Base-by-base conservation (phyloP, 208 protist species). In the Wallacemonas rigidus region DNA sequence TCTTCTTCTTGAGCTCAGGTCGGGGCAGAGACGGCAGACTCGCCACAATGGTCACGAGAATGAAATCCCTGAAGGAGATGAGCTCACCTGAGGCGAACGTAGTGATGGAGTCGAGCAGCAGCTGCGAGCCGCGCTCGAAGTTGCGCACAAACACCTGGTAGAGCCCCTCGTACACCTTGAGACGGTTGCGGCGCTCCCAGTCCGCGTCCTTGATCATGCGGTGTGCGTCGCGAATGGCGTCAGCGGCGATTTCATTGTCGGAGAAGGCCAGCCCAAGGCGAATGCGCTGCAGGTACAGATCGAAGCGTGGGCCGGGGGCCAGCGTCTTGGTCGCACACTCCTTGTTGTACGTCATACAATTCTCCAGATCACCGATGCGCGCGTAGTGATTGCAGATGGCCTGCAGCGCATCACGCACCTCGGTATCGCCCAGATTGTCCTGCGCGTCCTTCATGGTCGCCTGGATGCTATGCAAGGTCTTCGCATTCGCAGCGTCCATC, bases 151-250 rank as follows among this genome's bases (percentile, higher is more conserved):
- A 94, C 50, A 99, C 86, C 61, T 95, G 74, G 84, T 98, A 99
- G 48, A 98, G 76, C 14, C 95, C 98, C 81, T 99, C 97, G 80
- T 99, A 99, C 35, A 99, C 98, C 86, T 99, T 99, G 36, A 99
- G 93, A 41, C 98, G 89, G 86, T 99, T 99, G 60, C 97, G 90
- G 26, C 98, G 89, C 82, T 99, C 98, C 99, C 99, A 99, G 79
- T 99, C 98, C 56, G 98, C 97, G 38, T 98, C 97, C 78, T 98
- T 93, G 74, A 99, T 97, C 17, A 99, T 89, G 14, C 99, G 82
- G 65, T 91, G 77, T 17, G 97, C 97, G 61, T 97, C 88, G 9
- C 85, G 90, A 71, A 99, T 95, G 63, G 94, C 94, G 57, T 91
- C 89, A 9, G 84, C 92, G 36, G 98, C 83, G 57, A 97, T 81